Percentiles rank a stretch among this genome's conserved stretches.
phyloP scores from a whole-genome alignment of 306 rosid species.

The Fagus sylvatica region DNA sequence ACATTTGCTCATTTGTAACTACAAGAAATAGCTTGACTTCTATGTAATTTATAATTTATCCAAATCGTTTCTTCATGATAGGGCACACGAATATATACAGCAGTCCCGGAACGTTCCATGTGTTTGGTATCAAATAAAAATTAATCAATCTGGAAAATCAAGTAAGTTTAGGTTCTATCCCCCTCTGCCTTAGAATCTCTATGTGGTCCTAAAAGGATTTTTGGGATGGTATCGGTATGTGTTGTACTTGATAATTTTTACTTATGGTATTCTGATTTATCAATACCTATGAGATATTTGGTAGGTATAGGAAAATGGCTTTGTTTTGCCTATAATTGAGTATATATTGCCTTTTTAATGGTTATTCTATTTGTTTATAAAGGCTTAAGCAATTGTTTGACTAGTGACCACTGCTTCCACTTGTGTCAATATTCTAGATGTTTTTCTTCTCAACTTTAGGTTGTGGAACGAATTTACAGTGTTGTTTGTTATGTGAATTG shows the following conservation, averaged over 20 bases:
- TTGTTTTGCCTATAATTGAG: background rate
- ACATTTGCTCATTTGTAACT: conserved; percentile 22
- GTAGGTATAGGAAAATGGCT: background rate
- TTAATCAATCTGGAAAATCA: conserved; percentile 75
- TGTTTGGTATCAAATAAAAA: conserved; percentile 74
- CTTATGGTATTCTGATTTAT: background rate
- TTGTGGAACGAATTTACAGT: conserved; percentile 4
- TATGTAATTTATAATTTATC: conserved; percentile 18
- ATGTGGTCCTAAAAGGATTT: background rate
- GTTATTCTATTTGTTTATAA: background rate
- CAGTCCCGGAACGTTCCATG: conserved; percentile 60
- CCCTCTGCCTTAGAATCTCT: background rate
- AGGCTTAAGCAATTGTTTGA: background rate
- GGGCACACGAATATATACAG: conserved; percentile 84
- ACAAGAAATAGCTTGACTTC: conserved; percentile 14
- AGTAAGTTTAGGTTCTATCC: conserved; percentile 56
- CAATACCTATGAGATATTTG: background rate
- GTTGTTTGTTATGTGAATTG: conserved; percentile 31
- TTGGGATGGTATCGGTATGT: background rate
- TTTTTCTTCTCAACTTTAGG: background rate
- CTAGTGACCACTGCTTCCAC: background rate
- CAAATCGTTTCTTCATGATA: conserved; percentile 37
- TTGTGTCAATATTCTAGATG: background rate
- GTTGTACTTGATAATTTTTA: background rate
- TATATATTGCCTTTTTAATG: background rate